A percentile compares a stretch with the other conserved stretches of the same genome.
Evolutionary conservation across 2,329 filamentous ascomycete genomes (phyloP).

Genomic region (Verticillium nonalfalfae): DNA sequence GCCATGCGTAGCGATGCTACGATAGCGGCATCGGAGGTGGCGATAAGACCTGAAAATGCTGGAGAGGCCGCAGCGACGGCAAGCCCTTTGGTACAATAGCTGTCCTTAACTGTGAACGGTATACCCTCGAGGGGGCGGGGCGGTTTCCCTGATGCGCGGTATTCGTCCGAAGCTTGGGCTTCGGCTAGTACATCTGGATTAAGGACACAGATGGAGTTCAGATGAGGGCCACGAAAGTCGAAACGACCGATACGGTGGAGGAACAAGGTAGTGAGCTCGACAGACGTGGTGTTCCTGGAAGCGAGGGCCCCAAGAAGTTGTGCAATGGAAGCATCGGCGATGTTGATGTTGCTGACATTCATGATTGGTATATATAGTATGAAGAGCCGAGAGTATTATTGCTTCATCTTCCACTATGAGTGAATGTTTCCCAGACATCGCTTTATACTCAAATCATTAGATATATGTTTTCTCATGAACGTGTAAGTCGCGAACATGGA

Average conservation of each 20-base stretch:
- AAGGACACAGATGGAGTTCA: slow-evolving; percentile 21
- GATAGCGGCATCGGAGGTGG: slow-evolving; percentile 45
- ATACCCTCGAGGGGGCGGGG: slow-evolving; percentile 41
- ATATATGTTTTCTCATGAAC: not conserved
- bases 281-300: slow-evolving; percentile 11
- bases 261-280: slow-evolving; percentile 19
- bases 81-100: slow-evolving; percentile 46
- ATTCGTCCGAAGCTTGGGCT: slow-evolving; percentile 19
- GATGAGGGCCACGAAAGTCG: slow-evolving; percentile 15
- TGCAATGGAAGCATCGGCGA: slow-evolving; percentile 18
- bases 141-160: slow-evolving; percentile 15
- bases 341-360: slow-evolving; percentile 5
- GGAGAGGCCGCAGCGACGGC: slow-evolving; percentile 47
- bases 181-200: slow-evolving; percentile 18
- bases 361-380: not conserved
- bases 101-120: slow-evolving; percentile 52
- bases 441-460: not conserved
- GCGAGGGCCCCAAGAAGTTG: slow-evolving; percentile 16
- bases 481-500: not conserved
- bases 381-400: no score
- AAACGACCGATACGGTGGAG: slow-evolving; percentile 17
- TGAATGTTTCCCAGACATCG: no score
- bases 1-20: slow-evolving; percentile 38
- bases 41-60: slow-evolving; percentile 41
- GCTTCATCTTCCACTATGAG: no score